Conservation (phyloP, 176 grass and related monocot species). For the Saccharum officinarum region DNA sequence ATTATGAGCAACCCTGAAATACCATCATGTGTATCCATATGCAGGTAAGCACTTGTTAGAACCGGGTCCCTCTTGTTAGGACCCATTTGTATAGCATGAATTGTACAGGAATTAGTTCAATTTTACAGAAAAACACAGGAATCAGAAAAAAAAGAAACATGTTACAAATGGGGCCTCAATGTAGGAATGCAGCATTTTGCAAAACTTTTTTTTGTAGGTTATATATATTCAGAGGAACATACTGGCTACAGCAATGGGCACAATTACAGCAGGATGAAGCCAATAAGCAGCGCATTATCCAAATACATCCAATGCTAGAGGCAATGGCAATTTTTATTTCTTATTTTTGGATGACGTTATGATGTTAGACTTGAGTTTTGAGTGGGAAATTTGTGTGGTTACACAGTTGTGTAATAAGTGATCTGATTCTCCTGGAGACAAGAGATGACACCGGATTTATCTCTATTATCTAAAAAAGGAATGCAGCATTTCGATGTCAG, state of each 20-base stretch:
- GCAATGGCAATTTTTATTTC: background rate
- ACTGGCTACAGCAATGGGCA: background rate
- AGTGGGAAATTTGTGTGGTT: background rate
- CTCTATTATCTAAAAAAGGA: background rate
- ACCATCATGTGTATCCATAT: conserved; percentile 3
- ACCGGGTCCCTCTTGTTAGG: background rate
- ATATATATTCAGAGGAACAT: background rate
- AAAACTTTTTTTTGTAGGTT: background rate
- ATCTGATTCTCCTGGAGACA: background rate
- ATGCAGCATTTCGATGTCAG: background rate
- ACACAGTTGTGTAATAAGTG: background rate
- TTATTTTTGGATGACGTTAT: background rate
- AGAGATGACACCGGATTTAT: background rate
- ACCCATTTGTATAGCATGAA: background rate
- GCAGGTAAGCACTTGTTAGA: conserved; percentile 10
- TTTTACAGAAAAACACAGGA: background rate
- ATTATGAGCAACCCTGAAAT: background rate
- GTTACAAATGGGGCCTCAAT: background rate
- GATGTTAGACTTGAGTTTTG: background rate
- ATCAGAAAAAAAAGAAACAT: background rate
- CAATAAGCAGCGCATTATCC: background rate
- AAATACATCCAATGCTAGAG: background rate
- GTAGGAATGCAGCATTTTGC: background rate
- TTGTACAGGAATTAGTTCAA: background rate
- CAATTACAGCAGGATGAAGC: background rate